phyloP scores from a whole-genome alignment of 2,329 filamentous ascomycete genomes.

The Sporothrix sp. region DNA sequence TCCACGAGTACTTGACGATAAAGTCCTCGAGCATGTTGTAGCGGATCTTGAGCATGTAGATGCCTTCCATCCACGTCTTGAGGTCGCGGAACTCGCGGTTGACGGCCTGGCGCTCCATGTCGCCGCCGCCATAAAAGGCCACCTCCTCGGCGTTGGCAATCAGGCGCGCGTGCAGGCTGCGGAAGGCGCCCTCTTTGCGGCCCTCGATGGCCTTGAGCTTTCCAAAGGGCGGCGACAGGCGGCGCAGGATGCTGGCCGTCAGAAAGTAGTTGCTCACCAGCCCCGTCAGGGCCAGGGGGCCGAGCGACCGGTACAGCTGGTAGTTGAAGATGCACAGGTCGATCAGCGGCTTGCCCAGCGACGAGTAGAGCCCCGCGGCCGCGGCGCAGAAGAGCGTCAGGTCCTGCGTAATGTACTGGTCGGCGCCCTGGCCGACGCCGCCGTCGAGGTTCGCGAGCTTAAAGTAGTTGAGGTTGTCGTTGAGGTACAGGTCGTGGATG shows the following conservation, averaged over 20 bases:
- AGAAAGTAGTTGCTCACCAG: slow-evolving; percentile 88
- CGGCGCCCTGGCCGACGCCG: slow-evolving; percentile 80
- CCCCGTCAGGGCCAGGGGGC: slow-evolving; percentile 75
- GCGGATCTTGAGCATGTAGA: slow-evolving; percentile 93
- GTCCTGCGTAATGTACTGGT: slow-evolving; percentile 97
- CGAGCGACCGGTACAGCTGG: slow-evolving; percentile 84
- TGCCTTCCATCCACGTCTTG: slow-evolving; percentile 95
- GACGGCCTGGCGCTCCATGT: slow-evolving; percentile 88
- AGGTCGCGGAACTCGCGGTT: slow-evolving; percentile 88
- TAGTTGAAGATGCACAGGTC: slow-evolving; percentile 97
- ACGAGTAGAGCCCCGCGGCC: slow-evolving; percentile 88
- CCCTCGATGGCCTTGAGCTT: slow-evolving; percentile 96
- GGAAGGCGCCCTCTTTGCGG: slow-evolving; percentile 88
- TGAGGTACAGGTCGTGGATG: slow-evolving; percentile 93
- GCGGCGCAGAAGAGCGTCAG: slow-evolving; percentile 90
- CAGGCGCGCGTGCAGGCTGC: slow-evolving; percentile 78
- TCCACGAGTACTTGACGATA: slow-evolving; percentile 97
- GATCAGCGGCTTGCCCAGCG: slow-evolving; percentile 94
- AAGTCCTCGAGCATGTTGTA: slow-evolving; percentile 99
- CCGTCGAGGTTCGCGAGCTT: slow-evolving; percentile 89
- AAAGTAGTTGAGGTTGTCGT: slow-evolving; percentile 92
- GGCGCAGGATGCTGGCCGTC: slow-evolving; percentile 80
- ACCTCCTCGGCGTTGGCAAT: slow-evolving; percentile 97
- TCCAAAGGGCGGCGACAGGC: slow-evolving; percentile 87
- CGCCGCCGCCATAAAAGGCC: slow-evolving; percentile 91